These are phyloP conservation scores for Tylopilus sp. DNA, from an alignment of 768 basidiomycete genomes.

Conservation along the genomic window DNA sequence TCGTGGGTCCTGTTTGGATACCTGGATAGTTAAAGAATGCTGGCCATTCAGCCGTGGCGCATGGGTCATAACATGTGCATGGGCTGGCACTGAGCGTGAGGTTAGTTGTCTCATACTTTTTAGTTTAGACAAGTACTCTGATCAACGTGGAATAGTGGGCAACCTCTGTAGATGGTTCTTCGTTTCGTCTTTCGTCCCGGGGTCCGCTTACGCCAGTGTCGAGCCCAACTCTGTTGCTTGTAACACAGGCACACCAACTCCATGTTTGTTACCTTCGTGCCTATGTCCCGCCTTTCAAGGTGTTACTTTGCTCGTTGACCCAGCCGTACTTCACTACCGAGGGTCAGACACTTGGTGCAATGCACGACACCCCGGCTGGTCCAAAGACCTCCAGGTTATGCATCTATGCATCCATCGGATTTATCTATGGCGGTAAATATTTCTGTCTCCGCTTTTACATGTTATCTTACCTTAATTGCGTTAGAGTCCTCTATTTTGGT, in stretches of 20 bases:
- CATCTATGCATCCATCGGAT: slow-evolving; percentile 54
- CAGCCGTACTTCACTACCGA: slow-evolving; percentile 39
- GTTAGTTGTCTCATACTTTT: slow-evolving; percentile 33
- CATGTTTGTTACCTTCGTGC: slow-evolving; percentile 54
- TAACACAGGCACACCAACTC: slow-evolving; percentile 61
- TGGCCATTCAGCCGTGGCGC: slow-evolving; percentile 51
- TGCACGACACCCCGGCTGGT: slow-evolving; percentile 30
- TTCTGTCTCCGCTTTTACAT: neutral
- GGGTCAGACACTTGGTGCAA: slow-evolving; percentile 29
- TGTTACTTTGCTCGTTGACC: slow-evolving; percentile 47
- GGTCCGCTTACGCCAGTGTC: slow-evolving; percentile 56
- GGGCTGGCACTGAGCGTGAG: slow-evolving; percentile 60
- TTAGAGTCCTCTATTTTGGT: slow-evolving; percentile 57
- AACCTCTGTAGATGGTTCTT: slow-evolving; percentile 40
- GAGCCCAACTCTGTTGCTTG: slow-evolving; percentile 54
- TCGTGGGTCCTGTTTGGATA: slow-evolving; percentile 54
- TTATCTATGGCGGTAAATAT: slow-evolving; percentile 53
- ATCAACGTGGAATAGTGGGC: slow-evolving; percentile 47
- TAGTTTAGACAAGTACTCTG: neutral
- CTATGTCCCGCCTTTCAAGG: slow-evolving; percentile 41
- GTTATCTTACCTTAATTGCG: slow-evolving; percentile 1
- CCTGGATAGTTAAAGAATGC: slow-evolving; percentile 56
- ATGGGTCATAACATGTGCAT: slow-evolving; percentile 59
- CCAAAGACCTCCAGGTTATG: slow-evolving; percentile 46
- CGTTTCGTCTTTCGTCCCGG: slow-evolving; percentile 52